Evolutionary conservation across 306 rosid species (phyloP).

Genomic region (Amphicarpaea edgeworthii): DNA sequence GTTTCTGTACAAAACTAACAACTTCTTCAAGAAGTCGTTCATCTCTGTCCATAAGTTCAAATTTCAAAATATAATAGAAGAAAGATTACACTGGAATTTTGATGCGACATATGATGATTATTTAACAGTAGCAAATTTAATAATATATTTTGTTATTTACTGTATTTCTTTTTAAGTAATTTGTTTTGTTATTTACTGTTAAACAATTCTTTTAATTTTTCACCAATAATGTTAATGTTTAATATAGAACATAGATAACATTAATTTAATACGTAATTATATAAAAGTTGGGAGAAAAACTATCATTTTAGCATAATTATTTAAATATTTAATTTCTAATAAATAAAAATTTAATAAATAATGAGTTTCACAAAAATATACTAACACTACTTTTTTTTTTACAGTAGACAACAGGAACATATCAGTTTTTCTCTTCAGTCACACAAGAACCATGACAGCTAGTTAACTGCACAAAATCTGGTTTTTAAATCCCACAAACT

Average conservation of each 20-base stretch:
- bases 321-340: too few species aligned
- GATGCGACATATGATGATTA: neutral
- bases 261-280: too few species aligned
- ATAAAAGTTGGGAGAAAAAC: too few species aligned
- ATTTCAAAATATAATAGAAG: neutral
- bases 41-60: neutral
- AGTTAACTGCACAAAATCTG: neutral
- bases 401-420: neutral
- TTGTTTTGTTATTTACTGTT: too few species aligned
- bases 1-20: neutral
- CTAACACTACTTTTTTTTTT: neutral
- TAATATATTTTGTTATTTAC: neutral
- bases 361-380: neutral
- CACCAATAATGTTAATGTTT: neutral
- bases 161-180: too few species aligned
- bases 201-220: neutral
- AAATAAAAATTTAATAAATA: too few species aligned
- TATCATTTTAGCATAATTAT: too few species aligned
- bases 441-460: conserved; percentile 9
- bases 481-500: neutral
- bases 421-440: conserved; percentile 5
- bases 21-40: neutral
- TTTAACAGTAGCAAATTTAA: neutral
- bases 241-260: neutral
- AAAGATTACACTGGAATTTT: neutral